Percentiles rank a stretch among this genome's conserved stretches.
Evolutionary conservation across 2,329 filamentous ascomycete species (phyloP).

Genomic region (Blastomyces gilchristii): DNA sequence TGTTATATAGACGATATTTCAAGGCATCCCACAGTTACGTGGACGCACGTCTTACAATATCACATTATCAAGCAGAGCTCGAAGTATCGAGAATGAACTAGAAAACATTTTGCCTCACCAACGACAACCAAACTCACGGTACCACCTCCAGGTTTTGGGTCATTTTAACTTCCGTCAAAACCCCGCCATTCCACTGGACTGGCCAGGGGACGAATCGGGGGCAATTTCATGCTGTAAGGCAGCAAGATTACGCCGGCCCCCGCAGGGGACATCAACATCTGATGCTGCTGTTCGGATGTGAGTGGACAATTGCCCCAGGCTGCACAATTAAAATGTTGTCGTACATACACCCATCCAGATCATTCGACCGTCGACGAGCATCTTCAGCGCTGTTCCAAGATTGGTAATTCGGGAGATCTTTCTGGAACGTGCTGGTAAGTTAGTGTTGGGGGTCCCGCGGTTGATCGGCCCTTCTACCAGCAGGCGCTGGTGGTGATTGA

Average conservation of each 20-base stretch:
- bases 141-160: background rate
- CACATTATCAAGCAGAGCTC: background rate
- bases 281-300: background rate
- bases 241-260: background rate
- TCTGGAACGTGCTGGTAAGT: background rate
- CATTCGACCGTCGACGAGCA: background rate
- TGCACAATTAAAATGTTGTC: background rate
- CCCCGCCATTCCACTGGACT: background rate
- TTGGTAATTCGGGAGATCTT: background rate
- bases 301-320: background rate
- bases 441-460: too few species aligned
- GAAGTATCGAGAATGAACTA: constrained; percentile 1
- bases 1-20: background rate
- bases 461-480: too few species aligned
- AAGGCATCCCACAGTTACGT: constrained; percentile 1
- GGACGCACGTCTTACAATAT: background rate
- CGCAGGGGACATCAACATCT: background rate
- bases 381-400: background rate
- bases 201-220: background rate
- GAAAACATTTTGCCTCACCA: background rate
- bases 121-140: background rate
- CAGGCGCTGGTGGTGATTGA: too few species aligned
- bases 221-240: background rate
- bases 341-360: background rate
- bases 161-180: background rate